These are phyloP conservation scores for Psidium guajava DNA, from an alignment of 345 rosid genomes.

Conservation along the genomic window DNA sequence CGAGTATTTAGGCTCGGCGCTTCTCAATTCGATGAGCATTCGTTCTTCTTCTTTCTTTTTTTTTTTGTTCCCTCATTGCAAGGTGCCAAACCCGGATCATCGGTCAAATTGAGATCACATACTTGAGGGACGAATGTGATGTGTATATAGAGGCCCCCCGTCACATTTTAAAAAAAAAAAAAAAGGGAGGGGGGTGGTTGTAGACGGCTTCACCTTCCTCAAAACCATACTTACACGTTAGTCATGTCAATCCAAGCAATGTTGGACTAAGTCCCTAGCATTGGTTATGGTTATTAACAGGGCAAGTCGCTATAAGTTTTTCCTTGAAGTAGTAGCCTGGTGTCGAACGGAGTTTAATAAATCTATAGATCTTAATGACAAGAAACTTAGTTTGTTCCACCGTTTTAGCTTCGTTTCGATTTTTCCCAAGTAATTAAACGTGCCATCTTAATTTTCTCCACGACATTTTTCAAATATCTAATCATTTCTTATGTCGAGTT, in stretches of 20 bases:
- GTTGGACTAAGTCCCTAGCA: background rate
- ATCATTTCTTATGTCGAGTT: background rate
- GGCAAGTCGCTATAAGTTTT: background rate
- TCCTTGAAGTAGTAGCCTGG: too few relatives aligned
- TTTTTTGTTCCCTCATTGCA: too few relatives aligned
- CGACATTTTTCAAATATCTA: background rate
- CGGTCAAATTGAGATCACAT: too few relatives aligned
- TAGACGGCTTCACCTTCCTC: too few relatives aligned
- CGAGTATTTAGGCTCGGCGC: too few relatives aligned
- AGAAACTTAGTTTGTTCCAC: background rate
- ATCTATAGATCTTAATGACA: background rate
- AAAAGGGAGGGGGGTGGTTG: too few relatives aligned
- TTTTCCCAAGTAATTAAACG: background rate
- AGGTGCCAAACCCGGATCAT: too few relatives aligned
- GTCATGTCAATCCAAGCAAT: fast-evolving
- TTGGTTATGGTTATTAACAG: background rate
- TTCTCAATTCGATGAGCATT: too few relatives aligned
- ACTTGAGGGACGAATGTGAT: too few relatives aligned
- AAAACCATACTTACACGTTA: background rate
- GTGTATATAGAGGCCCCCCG: too few relatives aligned
- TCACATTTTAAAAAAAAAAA: too few relatives aligned
- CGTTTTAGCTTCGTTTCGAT: background rate
- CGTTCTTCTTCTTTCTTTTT: too few relatives aligned
- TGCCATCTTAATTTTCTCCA: background rate
- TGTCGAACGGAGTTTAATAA: background rate